Evolutionary conservation across 2,329 filamentous ascomycete genomes (phyloP).

Genomic region (Fusarium phyllophilum): DNA sequence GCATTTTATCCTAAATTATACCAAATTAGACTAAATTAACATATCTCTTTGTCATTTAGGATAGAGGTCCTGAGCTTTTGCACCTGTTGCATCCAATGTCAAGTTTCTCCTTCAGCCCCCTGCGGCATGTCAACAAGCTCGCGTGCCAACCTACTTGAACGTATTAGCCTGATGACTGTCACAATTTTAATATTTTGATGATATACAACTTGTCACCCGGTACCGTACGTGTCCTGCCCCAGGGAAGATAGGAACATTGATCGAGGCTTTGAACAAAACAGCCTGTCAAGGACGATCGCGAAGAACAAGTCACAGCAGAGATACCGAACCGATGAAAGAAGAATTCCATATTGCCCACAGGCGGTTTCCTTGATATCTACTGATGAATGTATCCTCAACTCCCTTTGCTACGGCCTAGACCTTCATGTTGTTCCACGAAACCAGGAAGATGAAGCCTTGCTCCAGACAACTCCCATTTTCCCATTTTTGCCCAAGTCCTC

Average conservation of each 20-base stretch:
- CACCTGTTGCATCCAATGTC: not conserved
- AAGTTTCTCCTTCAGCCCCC: not conserved
- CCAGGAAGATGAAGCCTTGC: not conserved
- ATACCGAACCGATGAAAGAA: not conserved
- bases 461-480: not conserved
- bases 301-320: not conserved
- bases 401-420: not conserved
- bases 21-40: no score
- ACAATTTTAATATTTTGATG: not conserved
- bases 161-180: not conserved
- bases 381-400: conserved; percentile 9
- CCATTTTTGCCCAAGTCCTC: not conserved
- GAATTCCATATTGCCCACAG: not conserved
- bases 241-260: no score
- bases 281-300: no score
- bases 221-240: not conserved
- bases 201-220: not conserved
- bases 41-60: not conserved
- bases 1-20: no score
- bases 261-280: not conserved
- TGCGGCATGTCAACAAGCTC: not conserved
- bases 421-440: not conserved
- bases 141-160: not conserved
- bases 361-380: conserved; percentile 3
- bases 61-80: not conserved